These are phyloP conservation scores for Hyphodiscus sp. DNA, from an alignment of 2,329 filamentous ascomycete species.

Conservation along the genomic window DNA sequence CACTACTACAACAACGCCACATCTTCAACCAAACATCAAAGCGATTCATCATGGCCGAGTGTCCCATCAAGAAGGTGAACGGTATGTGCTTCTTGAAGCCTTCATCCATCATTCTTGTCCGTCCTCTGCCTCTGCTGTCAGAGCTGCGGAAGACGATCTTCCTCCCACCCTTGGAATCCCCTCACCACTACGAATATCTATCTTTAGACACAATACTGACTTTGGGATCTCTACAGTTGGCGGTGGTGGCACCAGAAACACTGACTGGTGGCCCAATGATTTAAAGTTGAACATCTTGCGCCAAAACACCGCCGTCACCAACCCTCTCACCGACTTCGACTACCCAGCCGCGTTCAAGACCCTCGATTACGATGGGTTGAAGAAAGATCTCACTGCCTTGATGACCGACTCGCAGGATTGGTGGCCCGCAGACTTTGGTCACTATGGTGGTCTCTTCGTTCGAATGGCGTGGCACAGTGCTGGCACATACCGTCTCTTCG, in stretches of 20 bases:
- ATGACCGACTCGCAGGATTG: slow-evolving; percentile 76
- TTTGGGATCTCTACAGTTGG: slow-evolving; percentile 1
- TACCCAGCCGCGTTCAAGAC: slow-evolving; percentile 67
- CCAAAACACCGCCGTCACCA: slow-evolving; percentile 57
- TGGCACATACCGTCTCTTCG: slow-evolving; percentile 69
- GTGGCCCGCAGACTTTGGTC: slow-evolving; percentile 78
- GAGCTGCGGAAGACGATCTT: too few species aligned
- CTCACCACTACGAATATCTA: too few species aligned
- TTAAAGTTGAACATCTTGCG: slow-evolving; percentile 66
- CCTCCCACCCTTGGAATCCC: too few species aligned
- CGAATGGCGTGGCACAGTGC: slow-evolving; percentile 78
- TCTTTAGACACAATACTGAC: too few species aligned
- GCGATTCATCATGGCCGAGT: too few species aligned
- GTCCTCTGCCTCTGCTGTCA: too few species aligned
- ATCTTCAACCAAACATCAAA: too few species aligned
- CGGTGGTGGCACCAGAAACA: slow-evolving; percentile 61
- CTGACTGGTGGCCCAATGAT: slow-evolving; percentile 69
- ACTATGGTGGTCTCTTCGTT: slow-evolving; percentile 75
- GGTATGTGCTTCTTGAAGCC: too few species aligned
- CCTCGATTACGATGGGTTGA: slow-evolving; percentile 63
- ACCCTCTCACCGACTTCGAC: slow-evolving; percentile 64
- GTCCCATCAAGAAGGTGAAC: too few species aligned
- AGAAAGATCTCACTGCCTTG: slow-evolving; percentile 64
- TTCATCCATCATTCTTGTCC: too few species aligned
- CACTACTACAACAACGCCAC: too few species aligned